phyloP scores from a whole-genome alignment of 495 filamentous ascomycete species.

The Aspergillus nanangensis region DNA sequence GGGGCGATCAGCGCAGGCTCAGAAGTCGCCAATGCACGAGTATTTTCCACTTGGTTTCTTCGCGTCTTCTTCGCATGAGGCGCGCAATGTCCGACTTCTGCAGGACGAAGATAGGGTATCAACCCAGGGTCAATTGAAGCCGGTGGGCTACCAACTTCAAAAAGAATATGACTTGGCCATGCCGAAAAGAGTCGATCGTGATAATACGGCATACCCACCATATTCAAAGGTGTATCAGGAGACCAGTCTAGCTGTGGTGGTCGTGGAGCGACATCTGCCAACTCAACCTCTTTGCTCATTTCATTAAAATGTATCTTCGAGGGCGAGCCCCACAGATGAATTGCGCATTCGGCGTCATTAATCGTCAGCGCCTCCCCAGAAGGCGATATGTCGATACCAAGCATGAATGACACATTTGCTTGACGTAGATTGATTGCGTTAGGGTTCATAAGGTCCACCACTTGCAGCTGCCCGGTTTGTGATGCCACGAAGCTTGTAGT shows the following conservation, averaged over 20 bases:
- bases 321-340: constrained; percentile 90
- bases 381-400: constrained; percentile 75
- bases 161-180: constrained; percentile 79
- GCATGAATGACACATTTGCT: constrained; percentile 71
- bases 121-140: constrained; percentile 69
- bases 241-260: constrained; percentile 59
- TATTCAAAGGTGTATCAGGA: constrained; percentile 74
- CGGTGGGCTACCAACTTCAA: constrained; percentile 80
- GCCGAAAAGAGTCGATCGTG: constrained; percentile 80
- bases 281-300: constrained; percentile 71
- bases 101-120: constrained; percentile 59
- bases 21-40: constrained; percentile 44
- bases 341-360: constrained; percentile 68
- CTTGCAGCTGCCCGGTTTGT: constrained; percentile 84
- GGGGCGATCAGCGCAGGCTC: constrained; percentile 63
- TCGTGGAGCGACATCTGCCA: constrained; percentile 58
- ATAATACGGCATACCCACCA: constrained; percentile 90
- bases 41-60: constrained; percentile 82
- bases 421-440: constrained; percentile 88
- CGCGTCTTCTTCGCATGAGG: constrained; percentile 68
- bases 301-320: constrained; percentile 89
- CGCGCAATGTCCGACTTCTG: constrained; percentile 69
- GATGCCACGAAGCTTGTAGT: constrained; percentile 90
- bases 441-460: constrained; percentile 92
- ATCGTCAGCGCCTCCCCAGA: constrained; percentile 87